These are phyloP conservation scores for Quercus suber DNA, from an alignment of 306 rosid genomes.

Conservation along the genomic window DNA sequence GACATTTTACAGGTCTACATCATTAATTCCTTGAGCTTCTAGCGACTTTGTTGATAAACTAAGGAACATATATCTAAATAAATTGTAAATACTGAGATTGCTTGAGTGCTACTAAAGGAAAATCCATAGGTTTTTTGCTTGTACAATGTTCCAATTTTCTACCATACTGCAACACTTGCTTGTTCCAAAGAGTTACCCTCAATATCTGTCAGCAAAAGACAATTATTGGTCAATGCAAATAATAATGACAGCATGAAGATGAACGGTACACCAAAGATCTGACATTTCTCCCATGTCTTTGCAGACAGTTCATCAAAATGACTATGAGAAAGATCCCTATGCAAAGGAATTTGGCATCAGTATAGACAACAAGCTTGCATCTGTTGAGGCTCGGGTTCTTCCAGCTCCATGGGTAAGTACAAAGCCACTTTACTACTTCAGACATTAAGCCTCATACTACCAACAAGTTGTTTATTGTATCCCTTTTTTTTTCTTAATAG, in stretches of 20 bases:
- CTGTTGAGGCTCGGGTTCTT: slow-evolving; percentile 48
- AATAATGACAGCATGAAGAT: neutral
- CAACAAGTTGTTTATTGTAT: neutral
- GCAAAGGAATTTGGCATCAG: slow-evolving; percentile 42
- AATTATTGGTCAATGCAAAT: neutral
- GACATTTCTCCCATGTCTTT: neutral
- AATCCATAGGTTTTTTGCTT: neutral
- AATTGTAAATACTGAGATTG: neutral
- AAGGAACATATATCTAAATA: neutral
- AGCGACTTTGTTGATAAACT: no score
- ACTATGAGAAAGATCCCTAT: slow-evolving; percentile 39
- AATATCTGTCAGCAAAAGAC: neutral
- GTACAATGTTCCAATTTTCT: neutral
- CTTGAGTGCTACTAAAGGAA: neutral
- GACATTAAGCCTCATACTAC: neutral
- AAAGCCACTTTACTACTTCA: neutral
- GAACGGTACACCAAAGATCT: neutral
- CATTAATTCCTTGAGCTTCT: slow-evolving; percentile 1
- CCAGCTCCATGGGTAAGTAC: slow-evolving; percentile 49
- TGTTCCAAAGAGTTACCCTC: no score
- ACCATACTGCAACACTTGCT: neutral
- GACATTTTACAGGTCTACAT: slow-evolving; percentile 40
- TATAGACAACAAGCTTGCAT: slow-evolving; percentile 38
- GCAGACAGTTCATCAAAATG: slow-evolving; percentile 38
- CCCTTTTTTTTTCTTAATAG: slow-evolving; percentile 15